These are phyloP conservation scores for Leishmania guyanensis DNA, from an alignment of 208 protist species.

Conservation along the genomic window DNA sequence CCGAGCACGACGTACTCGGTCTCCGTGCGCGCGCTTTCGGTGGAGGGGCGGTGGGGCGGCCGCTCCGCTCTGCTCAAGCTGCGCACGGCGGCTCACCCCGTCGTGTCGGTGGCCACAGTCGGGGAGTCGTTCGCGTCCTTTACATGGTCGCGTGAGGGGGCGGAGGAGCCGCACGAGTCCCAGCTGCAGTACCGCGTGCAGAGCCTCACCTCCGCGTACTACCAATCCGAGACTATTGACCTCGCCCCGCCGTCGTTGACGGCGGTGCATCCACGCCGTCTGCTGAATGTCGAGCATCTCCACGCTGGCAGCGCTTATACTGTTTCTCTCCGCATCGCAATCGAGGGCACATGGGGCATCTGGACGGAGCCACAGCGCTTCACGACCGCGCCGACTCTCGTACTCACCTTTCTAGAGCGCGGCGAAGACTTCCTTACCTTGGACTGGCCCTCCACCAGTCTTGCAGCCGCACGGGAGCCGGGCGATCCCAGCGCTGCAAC, in stretches of 20 bases:
- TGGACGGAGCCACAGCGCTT: slow-evolving; percentile 82
- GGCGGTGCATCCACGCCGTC: slow-evolving; percentile 14
- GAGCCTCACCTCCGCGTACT: slow-evolving; percentile 50
- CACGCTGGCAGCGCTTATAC: slow-evolving; percentile 66
- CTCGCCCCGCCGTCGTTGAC: slow-evolving; percentile 30
- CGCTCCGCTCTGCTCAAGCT: slow-evolving; percentile 64
- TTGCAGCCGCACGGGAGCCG: background rate
- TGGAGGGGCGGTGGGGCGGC: slow-evolving; percentile 72
- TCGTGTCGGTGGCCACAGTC: slow-evolving; percentile 44
- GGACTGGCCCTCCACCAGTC: slow-evolving; percentile 42
- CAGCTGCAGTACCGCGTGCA: slow-evolving; percentile 78
- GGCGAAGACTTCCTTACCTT: slow-evolving; percentile 90
- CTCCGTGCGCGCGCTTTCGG: slow-evolving; percentile 68
- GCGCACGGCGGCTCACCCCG: slow-evolving; percentile 62
- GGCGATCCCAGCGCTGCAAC: background rate
- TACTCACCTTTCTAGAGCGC: slow-evolving; percentile 71
- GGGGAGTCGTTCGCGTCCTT: slow-evolving; percentile 89
- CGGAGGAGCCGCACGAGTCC: slow-evolving; percentile 52
- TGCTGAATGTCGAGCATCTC: slow-evolving; percentile 74
- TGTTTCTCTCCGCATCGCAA: slow-evolving; percentile 67
- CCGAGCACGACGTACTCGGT: slow-evolving; percentile 76
- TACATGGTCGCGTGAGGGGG: slow-evolving; percentile 54
- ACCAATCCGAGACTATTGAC: slow-evolving; percentile 40
- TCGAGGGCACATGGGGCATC: slow-evolving; percentile 80
- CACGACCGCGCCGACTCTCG: slow-evolving; percentile 44